Conservation (phyloP, 495 filamentous ascomycete species). For the Hypoxylon fuscum region DNA sequence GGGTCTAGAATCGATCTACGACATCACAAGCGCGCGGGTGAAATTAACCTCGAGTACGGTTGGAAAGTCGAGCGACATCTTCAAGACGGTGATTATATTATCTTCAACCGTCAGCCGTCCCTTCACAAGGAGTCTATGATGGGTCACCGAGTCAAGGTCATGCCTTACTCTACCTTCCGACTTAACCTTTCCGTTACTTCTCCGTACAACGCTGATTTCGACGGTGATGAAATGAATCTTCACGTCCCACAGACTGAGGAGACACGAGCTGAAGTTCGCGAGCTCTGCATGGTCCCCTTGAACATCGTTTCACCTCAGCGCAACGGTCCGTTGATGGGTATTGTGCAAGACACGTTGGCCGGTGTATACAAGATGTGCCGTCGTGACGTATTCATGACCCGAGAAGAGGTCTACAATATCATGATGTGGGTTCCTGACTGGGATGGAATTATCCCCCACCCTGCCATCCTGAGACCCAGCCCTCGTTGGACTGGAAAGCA, state of each 20-base stretch:
- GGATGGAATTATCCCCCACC: slow-evolving; percentile 92
- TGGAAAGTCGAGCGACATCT: slow-evolving; percentile 99
- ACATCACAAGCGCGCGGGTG: slow-evolving; percentile 84
- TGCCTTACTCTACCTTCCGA: slow-evolving; percentile 98
- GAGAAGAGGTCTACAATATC: slow-evolving; percentile 92
- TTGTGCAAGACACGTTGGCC: slow-evolving; percentile 96
- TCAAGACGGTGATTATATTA: slow-evolving; percentile 93
- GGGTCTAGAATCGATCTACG: slow-evolving; percentile 94
- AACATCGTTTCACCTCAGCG: slow-evolving; percentile 98
- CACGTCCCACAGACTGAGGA: slow-evolving; percentile 98
- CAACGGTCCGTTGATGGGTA: slow-evolving; percentile 98
- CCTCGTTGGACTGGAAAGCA: slow-evolving; percentile 99
- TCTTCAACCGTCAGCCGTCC: slow-evolving; percentile 99
- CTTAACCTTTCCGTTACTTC: slow-evolving; percentile 97
- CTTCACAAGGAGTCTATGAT: slow-evolving; percentile 99
- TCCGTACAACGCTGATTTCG: slow-evolving; percentile 99
- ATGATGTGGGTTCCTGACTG: slow-evolving; percentile 97
- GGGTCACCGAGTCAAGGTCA: slow-evolving; percentile 95
- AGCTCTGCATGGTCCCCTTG: slow-evolving; percentile 94
- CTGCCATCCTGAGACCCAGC: slow-evolving; percentile 88
- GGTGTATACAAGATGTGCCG: slow-evolving; percentile 97
- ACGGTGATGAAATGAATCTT: slow-evolving; percentile 99
- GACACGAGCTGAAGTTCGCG: slow-evolving; percentile 88
- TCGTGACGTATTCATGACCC: slow-evolving; percentile 87
- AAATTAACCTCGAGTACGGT: slow-evolving; percentile 87